These are phyloP conservation scores for Russula vinacea DNA, from an alignment of 768 basidiomycete genomes.

Conservation along the genomic window DNA sequence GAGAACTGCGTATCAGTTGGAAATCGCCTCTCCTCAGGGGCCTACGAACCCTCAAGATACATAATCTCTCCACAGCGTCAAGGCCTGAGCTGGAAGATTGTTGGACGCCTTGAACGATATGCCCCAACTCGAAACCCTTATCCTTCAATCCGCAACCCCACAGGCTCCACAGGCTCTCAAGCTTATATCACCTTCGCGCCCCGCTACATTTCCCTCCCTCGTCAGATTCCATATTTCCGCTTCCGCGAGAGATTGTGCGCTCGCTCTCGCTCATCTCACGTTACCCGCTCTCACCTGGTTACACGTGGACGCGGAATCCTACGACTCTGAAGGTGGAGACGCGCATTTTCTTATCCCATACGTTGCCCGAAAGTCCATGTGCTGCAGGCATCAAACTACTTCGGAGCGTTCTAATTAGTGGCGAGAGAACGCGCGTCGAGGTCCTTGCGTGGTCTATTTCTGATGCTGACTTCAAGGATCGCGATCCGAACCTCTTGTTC, in stretches of 20 bases:
- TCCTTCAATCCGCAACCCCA: background rate
- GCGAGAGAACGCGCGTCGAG: too few species aligned
- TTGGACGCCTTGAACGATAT: background rate
- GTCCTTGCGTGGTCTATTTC: background rate
- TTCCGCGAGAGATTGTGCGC: background rate
- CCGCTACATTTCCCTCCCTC: background rate
- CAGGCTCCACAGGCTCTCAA: background rate
- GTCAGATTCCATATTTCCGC: background rate
- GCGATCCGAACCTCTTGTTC: too few species aligned
- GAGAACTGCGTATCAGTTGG: background rate
- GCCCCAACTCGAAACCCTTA: background rate
- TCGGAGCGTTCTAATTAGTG: too few species aligned
- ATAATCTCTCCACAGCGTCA: background rate
- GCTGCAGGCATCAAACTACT: too few species aligned
- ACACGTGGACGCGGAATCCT: too few species aligned
- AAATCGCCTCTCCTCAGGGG: background rate
- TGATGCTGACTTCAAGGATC: background rate
- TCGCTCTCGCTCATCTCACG: conserved; percentile 6
- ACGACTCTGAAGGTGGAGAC: too few species aligned
- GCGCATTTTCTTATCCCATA: too few species aligned
- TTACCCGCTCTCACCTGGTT: conserved; percentile 11
- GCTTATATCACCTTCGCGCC: background rate
- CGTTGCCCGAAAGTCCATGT: too few species aligned
- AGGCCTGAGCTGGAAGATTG: background rate
- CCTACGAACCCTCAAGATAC: background rate